Percentiles rank a stretch among this genome's conserved stretches.
Conservation (phyloP, 805 yeast species). For the Nakazawaea wyomingensis region DNA sequence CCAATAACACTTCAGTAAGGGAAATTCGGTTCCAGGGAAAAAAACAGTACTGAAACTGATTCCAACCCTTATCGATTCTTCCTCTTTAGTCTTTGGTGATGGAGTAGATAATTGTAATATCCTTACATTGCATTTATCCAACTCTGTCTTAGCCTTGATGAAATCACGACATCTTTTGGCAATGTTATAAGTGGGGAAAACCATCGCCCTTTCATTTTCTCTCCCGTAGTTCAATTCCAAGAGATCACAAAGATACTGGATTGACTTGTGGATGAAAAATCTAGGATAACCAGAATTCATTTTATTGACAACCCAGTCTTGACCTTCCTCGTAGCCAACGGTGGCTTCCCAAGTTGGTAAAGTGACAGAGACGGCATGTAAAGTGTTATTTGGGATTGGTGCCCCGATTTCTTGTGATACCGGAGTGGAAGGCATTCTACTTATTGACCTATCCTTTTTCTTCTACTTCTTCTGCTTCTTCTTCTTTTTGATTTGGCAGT, state of each 20-base stretch:
- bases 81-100: conserved; percentile 55
- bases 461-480: neutral
- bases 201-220: conserved; percentile 66
- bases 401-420: conserved; percentile 57
- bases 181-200: conserved; percentile 71
- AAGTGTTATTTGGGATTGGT: conserved; percentile 83
- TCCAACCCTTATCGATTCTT: conserved; percentile 54
- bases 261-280: conserved; percentile 62
- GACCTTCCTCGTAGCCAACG: conserved; percentile 89
- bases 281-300: conserved; percentile 91
- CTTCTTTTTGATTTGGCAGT: neutral
- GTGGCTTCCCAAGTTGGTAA: conserved; percentile 94
- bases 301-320: conserved; percentile 67
- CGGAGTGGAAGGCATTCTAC: conserved; percentile 10
- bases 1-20: conserved; percentile 85
- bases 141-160: conserved; percentile 41
- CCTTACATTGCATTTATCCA: conserved; percentile 40
- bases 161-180: conserved; percentile 86
- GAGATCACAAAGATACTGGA: conserved; percentile 48
- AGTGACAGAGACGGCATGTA: conserved; percentile 92
- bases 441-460: neutral
- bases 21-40: conserved; percentile 53
- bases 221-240: conserved; percentile 71
- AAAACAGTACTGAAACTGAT: conserved; percentile 76
- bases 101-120: conserved; percentile 71